A percentile compares a stretch with the other conserved stretches of the same genome.
Evolutionary conservation across 352 stramenopile genomes (phyloP).

Genomic region (Globisporangium uncinulatum): DNA sequence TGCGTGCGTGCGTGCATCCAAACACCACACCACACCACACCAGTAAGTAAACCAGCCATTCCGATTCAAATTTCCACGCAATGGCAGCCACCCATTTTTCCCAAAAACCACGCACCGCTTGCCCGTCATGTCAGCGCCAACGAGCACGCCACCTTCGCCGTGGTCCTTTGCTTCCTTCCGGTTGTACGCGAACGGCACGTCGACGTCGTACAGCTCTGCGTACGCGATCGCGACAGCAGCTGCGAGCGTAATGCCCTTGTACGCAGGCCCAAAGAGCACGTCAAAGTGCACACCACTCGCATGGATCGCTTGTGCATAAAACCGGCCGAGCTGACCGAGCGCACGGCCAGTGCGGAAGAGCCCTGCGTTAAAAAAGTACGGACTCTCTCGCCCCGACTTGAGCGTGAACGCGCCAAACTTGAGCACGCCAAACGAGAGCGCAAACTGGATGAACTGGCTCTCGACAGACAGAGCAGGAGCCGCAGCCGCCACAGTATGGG

Average conservation of each 20-base stretch:
- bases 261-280: conserved; percentile 98
- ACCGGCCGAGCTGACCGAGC: conserved; percentile 89
- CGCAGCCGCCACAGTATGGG: conserved; percentile 28
- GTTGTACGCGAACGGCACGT: conserved; percentile 98
- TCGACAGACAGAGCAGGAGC: conserved; percentile 38
- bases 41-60: background rate
- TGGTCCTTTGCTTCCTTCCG: conserved; percentile 99
- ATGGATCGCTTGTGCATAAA: conserved; percentile 94
- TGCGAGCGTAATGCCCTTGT: conserved; percentile 99
- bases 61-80: background rate
- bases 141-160: conserved; percentile 95
- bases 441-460: conserved; percentile 96
- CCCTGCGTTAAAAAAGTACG: conserved; percentile 99
- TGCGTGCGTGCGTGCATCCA: conserved; percentile 14
- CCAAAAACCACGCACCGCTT: conserved; percentile 70
- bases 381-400: conserved; percentile 96
- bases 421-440: conserved; percentile 92
- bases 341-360: conserved; percentile 94
- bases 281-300: conserved; percentile 94
- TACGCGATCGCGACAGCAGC: conserved; percentile 94
- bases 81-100: background rate
- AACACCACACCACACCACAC: conserved; percentile 1
- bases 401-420: conserved; percentile 98
- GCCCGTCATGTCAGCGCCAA: conserved; percentile 92
- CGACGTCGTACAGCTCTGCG: conserved; percentile 84